A percentile compares a stretch with the other conserved stretches of the same genome.
Evolutionary conservation across 805 yeast species (phyloP).

Genomic region (Pichia cephalocereana): DNA sequence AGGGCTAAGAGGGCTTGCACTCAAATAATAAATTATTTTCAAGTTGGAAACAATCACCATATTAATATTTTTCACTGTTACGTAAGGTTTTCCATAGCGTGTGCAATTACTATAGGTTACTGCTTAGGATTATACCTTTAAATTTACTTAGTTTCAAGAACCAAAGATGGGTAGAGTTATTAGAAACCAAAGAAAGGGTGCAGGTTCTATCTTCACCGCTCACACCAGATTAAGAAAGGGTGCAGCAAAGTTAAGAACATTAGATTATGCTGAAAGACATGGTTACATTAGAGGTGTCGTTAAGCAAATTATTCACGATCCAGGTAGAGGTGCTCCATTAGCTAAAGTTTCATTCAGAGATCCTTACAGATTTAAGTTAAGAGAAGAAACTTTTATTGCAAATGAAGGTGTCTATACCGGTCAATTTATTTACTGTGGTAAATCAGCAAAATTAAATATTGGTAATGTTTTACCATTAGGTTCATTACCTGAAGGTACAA

Average conservation of each 20-base stretch:
- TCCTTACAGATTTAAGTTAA: slow-evolving; percentile 96
- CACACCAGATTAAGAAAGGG: slow-evolving; percentile 99
- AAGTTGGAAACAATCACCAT: no score
- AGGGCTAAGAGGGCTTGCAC: no score
- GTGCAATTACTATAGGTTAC: no score
- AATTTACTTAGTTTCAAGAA: no score
- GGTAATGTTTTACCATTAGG: slow-evolving; percentile 98
- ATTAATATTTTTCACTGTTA: no score
- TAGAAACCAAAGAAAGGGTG: slow-evolving; percentile 99
- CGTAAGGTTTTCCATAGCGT: no score
- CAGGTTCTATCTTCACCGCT: slow-evolving; percentile 99
- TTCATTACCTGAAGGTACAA: slow-evolving; percentile 98
- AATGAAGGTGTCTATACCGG: slow-evolving; percentile 99
- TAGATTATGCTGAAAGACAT: slow-evolving; percentile 98
- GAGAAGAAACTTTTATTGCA: slow-evolving; percentile 98
- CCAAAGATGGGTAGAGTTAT: slow-evolving; percentile 79
- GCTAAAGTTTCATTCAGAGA: slow-evolving; percentile 99
- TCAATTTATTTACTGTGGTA: slow-evolving; percentile 98
- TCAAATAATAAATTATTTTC: no score
- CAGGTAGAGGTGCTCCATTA: slow-evolving; percentile 99
- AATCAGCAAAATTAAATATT: slow-evolving; percentile 92
- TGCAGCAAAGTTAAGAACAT: slow-evolving; percentile 99
- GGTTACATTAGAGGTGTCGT: slow-evolving; percentile 99
- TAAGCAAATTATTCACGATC: slow-evolving; percentile 97
- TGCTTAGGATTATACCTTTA: no score